Evolutionary conservation across 2,329 filamentous ascomycete genomes (phyloP).

Genomic region (Lasiodiplodia gonubiensis): DNA sequence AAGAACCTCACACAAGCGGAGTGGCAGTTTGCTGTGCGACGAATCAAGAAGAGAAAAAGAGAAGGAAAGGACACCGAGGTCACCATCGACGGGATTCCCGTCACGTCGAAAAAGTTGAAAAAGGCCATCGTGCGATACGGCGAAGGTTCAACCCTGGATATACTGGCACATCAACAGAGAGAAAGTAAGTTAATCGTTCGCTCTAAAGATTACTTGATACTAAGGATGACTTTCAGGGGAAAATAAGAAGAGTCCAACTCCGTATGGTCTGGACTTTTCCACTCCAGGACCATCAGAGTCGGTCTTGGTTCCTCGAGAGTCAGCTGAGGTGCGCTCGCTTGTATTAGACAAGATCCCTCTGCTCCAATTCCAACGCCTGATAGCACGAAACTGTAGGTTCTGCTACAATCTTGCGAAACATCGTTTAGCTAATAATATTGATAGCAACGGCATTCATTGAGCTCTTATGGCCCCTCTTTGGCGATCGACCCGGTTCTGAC

Average conservation of each 20-base stretch:
- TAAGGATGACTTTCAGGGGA: not conserved
- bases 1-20: slow-evolving; percentile 35
- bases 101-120: not conserved
- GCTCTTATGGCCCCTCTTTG: too few species aligned
- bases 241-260: not conserved
- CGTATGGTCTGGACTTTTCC: not conserved
- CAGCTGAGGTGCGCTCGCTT: too few species aligned
- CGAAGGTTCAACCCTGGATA: not conserved
- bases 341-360: too few species aligned
- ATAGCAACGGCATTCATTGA: too few species aligned
- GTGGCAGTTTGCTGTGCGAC: slow-evolving; percentile 34
- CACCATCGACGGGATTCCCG: not conserved
- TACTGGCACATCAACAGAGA: not conserved
- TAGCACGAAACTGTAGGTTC: too few species aligned
- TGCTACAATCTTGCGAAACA: too few species aligned
- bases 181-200: too few species aligned
- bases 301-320: too few species aligned
- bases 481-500: too few species aligned
- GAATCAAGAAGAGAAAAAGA: slow-evolving; percentile 32
- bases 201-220: too few species aligned
- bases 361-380: too few species aligned
- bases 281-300: not conserved
- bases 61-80: slow-evolving; percentile 32
- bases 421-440: too few species aligned
- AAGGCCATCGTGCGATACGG: not conserved